Percentiles rank a stretch among this genome's conserved stretches.
Conservation (phyloP, 2,329 filamentous ascomycete genomes). For the Macroventuria anomochaeta region DNA sequence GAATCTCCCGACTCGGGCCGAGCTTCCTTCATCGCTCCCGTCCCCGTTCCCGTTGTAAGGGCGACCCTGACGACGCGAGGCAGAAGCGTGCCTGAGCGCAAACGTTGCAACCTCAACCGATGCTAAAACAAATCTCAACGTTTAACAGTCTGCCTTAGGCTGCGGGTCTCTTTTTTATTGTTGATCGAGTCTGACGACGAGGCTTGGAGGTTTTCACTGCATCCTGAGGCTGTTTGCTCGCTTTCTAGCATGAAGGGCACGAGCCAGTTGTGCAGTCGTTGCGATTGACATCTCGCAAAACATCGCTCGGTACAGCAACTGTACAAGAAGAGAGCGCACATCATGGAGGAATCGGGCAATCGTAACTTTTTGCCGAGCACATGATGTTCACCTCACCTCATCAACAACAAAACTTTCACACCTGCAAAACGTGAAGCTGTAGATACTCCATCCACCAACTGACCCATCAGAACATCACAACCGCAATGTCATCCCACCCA, state of each 20-base stretch:
- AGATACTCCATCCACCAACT: slow-evolving; percentile 11
- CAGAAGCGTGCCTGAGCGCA: slow-evolving; percentile 6
- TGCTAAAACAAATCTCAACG: slow-evolving; percentile 1
- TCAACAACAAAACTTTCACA: slow-evolving; percentile 1
- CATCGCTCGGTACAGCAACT: not conserved
- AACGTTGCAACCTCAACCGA: slow-evolving; percentile 1
- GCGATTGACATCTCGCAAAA: not conserved
- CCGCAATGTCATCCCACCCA: slow-evolving; percentile 12
- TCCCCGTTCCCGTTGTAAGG: slow-evolving; percentile 15
- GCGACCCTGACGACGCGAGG: slow-evolving; percentile 5
- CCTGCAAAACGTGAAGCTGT: slow-evolving; percentile 2
- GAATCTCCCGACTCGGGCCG: slow-evolving; percentile 20
- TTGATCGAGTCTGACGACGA: not conserved
- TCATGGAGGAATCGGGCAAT: slow-evolving; percentile 5
- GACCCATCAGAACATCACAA: slow-evolving; percentile 5
- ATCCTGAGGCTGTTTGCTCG: not conserved
- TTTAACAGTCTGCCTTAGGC: not conserved
- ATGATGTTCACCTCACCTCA: slow-evolving; percentile 15
- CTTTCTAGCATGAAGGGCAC: not conserved
- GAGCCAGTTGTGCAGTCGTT: not conserved
- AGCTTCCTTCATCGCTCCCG: slow-evolving; percentile 17
- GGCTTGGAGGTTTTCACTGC: not conserved
- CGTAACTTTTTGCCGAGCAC: slow-evolving; percentile 12
- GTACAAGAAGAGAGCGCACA: not conserved
- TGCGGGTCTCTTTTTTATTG: not conserved